Base-by-base conservation (phyloP, 2,329 filamentous ascomycete species). In the Fusarium nelsonii region DNA sequence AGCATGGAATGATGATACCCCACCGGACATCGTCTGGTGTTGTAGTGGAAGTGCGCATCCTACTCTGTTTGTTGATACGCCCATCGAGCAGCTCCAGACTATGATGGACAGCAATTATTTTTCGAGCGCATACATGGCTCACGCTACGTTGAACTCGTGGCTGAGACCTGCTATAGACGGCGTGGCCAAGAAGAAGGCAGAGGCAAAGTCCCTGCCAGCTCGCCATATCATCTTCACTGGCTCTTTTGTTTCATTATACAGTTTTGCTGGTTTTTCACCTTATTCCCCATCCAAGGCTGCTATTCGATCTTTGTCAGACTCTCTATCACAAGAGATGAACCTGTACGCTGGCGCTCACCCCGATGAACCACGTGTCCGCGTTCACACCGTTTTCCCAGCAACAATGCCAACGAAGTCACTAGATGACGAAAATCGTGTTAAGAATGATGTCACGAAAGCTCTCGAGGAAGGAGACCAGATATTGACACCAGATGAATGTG, bases 101-200 rank as follows among this genome's bases (percentile, higher is more conserved):
- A 69, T 69, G 66, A 69, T 69, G 66, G 66, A 70, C n/a, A 69
- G 66, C 4, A 69, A 69, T 18, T 69, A 69, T 7, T 69, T 69
- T 16, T 70, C 66, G 3, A 70, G 66, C 32, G 66, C 66, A 4
- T 69, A 69, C 15, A 59, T 69, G 66, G 66, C 66, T 1, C 66
- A 69, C 41, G 66, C 66, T 34, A 50, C 66, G 3, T 30, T 69
- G 2, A 69, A 70, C 37, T 41, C 57, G 4, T 69, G 66, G 66
- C 7, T 69, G 4, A 48, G 39, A 8, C 62, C 66, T 39, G 57
- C 41, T 4, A 41, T 57, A 2, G 50, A 65, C 1, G 43, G 37
- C 3, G 2, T 2, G 2, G 3, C 1, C 8, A 63, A 63, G n/a
- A 46, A 32, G 6, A 6, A 4, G 0, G 7, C 36, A 3, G 28